phyloP scores from a whole-genome alignment of 1,284 basidiomycete species.

The Sphagnurus paluster region DNA sequence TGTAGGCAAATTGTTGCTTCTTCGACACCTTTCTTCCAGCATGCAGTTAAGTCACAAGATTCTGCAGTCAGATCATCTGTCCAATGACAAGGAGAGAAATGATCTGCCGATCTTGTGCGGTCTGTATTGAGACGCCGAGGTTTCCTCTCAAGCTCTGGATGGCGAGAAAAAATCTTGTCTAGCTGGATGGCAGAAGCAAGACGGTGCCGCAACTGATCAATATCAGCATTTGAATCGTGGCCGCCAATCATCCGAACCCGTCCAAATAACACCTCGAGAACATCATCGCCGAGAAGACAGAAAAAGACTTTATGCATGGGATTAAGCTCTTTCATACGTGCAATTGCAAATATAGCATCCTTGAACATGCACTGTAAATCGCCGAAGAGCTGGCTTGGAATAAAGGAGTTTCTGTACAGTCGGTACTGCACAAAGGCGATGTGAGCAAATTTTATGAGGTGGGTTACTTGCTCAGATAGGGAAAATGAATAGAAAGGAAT shows the following conservation, averaged over 20 bases:
- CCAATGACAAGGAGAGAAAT: constrained; percentile 19
- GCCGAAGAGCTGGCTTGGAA: constrained; percentile 24
- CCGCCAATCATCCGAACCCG: constrained; percentile 23
- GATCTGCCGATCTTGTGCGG: constrained; percentile 20
- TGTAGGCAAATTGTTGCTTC: background rate
- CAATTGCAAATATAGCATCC: constrained; percentile 23
- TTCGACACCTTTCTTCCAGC: background rate
- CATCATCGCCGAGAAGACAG: constrained; percentile 26
- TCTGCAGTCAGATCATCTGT: constrained; percentile 16
- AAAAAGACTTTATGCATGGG: constrained; percentile 19
- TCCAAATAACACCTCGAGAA: constrained; percentile 26
- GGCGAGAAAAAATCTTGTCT: constrained; percentile 24
- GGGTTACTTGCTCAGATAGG: constrained; percentile 25
- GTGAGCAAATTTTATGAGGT: constrained; percentile 21
- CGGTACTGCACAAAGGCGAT: constrained; percentile 14
- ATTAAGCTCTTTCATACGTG: constrained; percentile 21
- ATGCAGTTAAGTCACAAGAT: constrained; percentile 2
- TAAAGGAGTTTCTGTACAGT: constrained; percentile 19
- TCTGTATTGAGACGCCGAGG: constrained; percentile 16
- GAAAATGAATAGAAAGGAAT: constrained; percentile 26
- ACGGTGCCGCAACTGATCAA: constrained; percentile 26
- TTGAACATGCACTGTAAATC: constrained; percentile 26
- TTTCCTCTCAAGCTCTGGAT: constrained; percentile 17
- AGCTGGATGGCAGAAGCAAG: constrained; percentile 33
- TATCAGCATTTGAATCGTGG: constrained; percentile 31